Evolutionary conservation across 768 basidiomycete genomes (phyloP), one percentile per base, ranked within the genome.

Genomic region (Leccinum obscurum): DNA sequence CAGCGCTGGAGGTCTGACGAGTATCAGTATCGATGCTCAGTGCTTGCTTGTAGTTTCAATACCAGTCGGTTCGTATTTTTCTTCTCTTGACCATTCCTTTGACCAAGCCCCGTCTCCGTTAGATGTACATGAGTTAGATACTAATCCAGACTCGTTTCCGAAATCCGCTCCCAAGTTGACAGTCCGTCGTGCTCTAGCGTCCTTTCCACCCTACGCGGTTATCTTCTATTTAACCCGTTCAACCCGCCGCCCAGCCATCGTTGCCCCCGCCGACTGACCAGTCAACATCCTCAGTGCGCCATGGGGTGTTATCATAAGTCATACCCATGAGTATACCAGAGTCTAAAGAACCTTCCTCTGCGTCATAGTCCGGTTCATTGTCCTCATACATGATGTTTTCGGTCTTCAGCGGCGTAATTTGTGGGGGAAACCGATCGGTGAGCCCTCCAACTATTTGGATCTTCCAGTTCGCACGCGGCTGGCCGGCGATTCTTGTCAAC

Each of bases 401-500:
- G 28, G 48, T 59, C 57, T 62, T 61, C 52, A 56, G 52, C 57
- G 49, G 34, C 17, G 48, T 57, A 53, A 35, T 46, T 59, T 61
- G 62, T 57, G 30, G 32, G 1, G 61, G 56, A 30, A 52, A 50
- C 32, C 35, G 56, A 15, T 54, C 8, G 56, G 64, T 50, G 51
- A 65, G 56, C 55, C 52, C 65, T 15, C 71, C 72, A 1, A 68
- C 58, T 2, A 78, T 59, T 32, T 60, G 62, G 28, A 78, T 66
- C 32, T 51, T 62, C 78, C 77, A 77, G 49, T 70, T 70, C 34
- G 34, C 61, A 32, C 65, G 58, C 10, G 22, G 68, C 55, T 62
- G 62, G 49, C 56, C 55, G 8, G 68, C 58, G 59, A 63, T 61
- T 53, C 50, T 70, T 55, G 51, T 62, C 26, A 75, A 34, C 17